Evolutionary conservation across 139 green algal species (phyloP), one percentile per base, ranked within the genome.

Genomic region (Penium margaritaceum): DNA sequence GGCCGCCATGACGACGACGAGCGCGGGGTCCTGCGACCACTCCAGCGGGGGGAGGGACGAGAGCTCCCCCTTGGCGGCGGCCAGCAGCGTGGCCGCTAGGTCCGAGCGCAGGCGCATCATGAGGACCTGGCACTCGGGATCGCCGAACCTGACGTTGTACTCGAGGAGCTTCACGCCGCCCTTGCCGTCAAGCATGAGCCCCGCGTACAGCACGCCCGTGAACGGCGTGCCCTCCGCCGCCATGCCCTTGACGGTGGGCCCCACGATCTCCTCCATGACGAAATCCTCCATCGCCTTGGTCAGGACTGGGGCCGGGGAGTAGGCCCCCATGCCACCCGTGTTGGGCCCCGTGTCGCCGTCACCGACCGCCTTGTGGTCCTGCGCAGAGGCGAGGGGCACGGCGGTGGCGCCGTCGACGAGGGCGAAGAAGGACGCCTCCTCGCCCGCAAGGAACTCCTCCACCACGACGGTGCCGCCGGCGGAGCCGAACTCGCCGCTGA

Each of bases 281-380:
- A 88, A 71, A 7, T 78, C 70, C 72, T 86, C 73, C 0, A 97
- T 83, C 38, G 86, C 78, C 1, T 82, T 75, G 0, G 90, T 97
- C 27, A 97, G 75, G n/a, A 95, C 86, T 1, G 94, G 90, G 2
- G 93, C 91, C 17, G 94, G 94, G 1, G 89, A 96, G 84, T 97
- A 98, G 5, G 89, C 90, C 35, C 93, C 93, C 93, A 98, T 98
- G 76, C 93, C 93, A 9, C 94, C 94, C 9, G 94, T 98, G 84
- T 98, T 98, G 41, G 90, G 91, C 0, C 94, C 94, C 0, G 85
- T 95, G 85, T 98, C 93, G 14, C 93, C 93, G 57, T 98, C 93
- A 5, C 68, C 86, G 0, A 94, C 89, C 2, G 89, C 84, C 80
- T 98, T 97, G 83, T 98, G 93, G 77, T 98, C 93, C 83, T 97